Conservation (phyloP, 768 basidiomycete genomes). For the Coprinopsis cinerea region DNA sequence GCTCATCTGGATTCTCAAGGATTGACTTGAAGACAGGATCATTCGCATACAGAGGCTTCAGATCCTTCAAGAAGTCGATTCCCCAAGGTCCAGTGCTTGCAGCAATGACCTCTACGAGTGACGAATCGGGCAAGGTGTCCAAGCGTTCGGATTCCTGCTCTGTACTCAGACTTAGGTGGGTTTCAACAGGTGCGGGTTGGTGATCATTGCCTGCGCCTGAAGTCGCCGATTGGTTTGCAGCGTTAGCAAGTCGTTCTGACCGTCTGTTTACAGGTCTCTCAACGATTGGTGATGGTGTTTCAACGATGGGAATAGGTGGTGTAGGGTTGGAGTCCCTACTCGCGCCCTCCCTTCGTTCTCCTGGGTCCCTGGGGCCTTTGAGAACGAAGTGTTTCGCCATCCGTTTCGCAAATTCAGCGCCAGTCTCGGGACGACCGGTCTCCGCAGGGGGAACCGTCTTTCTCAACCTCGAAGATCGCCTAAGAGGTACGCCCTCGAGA, state of each 20-base stretch:
- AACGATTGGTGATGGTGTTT: no score
- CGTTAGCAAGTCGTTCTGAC: no score
- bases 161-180: no score
- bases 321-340: no score
- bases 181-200: no score
- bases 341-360: slow-evolving; percentile 13
- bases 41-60: slow-evolving; percentile 10
- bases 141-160: slow-evolving; percentile 16
- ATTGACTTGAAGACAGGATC: slow-evolving; percentile 18
- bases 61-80: slow-evolving; percentile 6
- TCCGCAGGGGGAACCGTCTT: slow-evolving; percentile 3
- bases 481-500: not conserved
- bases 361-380: slow-evolving; percentile 5
- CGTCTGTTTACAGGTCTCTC: no score
- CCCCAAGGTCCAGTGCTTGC: slow-evolving; percentile 7
- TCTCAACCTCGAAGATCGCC: not conserved
- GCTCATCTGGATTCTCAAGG: slow-evolving; percentile 12
- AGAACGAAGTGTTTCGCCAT: slow-evolving; percentile 7
- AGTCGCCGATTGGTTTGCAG: no score
- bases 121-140: slow-evolving; percentile 8
- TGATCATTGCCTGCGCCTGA: no score
- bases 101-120: not conserved
- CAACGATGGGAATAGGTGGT: no score
- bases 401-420: slow-evolving; percentile 7
- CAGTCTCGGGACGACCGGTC: slow-evolving; percentile 4